Percentiles rank a stretch among this genome's conserved stretches.
These are phyloP conservation scores for Sporothrix protearum DNA, from an alignment of 2,329 filamentous ascomycete species.

Conservation along the genomic window DNA sequence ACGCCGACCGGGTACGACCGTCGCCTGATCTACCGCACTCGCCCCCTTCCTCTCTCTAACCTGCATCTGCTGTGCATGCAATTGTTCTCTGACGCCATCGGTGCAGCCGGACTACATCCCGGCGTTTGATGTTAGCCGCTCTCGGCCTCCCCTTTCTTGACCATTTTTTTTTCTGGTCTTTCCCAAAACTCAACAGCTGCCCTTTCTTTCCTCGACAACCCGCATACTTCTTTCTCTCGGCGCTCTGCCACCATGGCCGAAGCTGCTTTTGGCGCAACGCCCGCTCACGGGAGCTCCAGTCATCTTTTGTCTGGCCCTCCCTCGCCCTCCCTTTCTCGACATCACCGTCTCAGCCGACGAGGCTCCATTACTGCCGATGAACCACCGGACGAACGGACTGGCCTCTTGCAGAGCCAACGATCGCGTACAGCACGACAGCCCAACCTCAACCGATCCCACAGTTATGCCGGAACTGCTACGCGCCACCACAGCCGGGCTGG, in stretches of 20 bases:
- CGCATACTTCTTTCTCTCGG: background rate
- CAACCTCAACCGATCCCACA: conserved; percentile 33
- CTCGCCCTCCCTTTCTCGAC: conserved; percentile 32
- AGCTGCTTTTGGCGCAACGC: background rate
- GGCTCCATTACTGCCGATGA: conserved; percentile 28
- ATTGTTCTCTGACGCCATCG: conserved; percentile 6
- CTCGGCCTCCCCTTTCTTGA: background rate
- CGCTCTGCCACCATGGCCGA: conserved; percentile 17
- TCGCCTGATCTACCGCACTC: background rate
- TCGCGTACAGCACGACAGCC: conserved; percentile 27
- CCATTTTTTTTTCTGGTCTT: background rate
- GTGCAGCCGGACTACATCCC: background rate
- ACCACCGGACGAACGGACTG: conserved; percentile 35
- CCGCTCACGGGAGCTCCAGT: conserved; percentile 1
- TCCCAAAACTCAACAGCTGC: background rate
- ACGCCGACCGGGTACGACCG: background rate
- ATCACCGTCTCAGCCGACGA: conserved; percentile 30
- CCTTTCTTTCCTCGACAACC: background rate
- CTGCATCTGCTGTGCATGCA: background rate
- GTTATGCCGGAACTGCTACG: conserved; percentile 32
- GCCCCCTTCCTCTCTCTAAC: background rate
- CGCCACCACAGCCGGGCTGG: conserved; percentile 55
- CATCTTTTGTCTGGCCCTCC: conserved; percentile 32
- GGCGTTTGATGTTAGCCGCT: background rate
- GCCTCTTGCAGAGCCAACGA: conserved; percentile 31